Evolutionary conservation across 805 yeast genomes (phyloP).

Genomic region (Metschnikowia santaceciliae): DNA sequence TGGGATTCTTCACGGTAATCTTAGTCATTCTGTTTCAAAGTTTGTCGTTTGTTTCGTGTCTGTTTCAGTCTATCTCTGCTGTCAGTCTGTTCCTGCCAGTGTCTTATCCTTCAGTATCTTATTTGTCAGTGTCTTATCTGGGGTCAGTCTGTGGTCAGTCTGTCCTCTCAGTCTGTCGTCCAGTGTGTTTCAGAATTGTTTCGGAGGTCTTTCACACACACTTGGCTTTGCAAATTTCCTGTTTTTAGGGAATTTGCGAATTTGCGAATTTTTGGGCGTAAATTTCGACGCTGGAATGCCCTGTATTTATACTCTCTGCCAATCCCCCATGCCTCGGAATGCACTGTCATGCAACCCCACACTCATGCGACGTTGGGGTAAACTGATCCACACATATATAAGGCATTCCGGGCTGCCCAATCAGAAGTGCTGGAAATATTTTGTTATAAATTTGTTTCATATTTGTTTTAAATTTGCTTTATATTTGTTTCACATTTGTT

Average conservation of each 20-base stretch:
- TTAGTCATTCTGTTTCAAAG: conserved; percentile 25
- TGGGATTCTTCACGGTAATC: conserved; percentile 66
- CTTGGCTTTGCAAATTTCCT: too few species aligned
- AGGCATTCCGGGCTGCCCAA: too few species aligned
- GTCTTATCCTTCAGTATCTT: too few species aligned
- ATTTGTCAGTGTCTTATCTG: too few species aligned
- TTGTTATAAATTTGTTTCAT: background rate
- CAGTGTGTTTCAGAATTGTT: too few species aligned
- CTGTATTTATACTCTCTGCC: background rate
- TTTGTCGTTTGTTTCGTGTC: background rate
- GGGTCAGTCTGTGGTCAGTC: too few species aligned
- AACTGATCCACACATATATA: background rate
- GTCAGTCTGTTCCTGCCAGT: too few species aligned
- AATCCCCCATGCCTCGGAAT: background rate
- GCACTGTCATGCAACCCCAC: conserved; percentile 5
- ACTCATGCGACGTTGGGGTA: background rate
- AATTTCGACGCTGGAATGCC: background rate
- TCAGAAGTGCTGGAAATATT: too few species aligned
- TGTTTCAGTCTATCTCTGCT: background rate
- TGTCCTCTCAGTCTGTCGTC: too few species aligned
- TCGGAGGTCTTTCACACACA: too few species aligned
- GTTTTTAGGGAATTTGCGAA: too few species aligned
- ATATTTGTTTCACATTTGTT: too few species aligned
- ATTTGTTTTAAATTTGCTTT: background rate
- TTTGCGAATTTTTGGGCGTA: background rate